Conservation (phyloP, 768 basidiomycete species). For the Hydnum rufescens region DNA sequence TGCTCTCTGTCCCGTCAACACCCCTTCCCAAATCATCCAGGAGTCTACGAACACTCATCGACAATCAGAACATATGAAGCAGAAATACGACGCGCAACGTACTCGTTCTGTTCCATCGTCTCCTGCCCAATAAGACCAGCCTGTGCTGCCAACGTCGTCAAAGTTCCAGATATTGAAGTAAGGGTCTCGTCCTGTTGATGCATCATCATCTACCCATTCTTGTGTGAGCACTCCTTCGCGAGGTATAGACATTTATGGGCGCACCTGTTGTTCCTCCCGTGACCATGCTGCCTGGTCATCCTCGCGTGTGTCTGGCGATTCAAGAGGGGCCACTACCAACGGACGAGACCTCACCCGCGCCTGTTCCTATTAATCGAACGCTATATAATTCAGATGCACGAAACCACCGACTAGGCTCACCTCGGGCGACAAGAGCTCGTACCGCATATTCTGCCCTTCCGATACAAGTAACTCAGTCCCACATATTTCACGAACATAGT, state of each 20-base stretch:
- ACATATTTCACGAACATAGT: neutral
- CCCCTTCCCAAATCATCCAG: conserved; percentile 56
- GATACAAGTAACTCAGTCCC: conserved; percentile 12
- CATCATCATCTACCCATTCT: conserved; percentile 55
- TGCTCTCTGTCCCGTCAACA: conserved; percentile 48
- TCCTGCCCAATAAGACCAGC: conserved; percentile 91
- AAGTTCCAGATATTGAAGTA: conserved; percentile 67
- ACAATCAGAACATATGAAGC: neutral
- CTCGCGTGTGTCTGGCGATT: conserved; percentile 19
- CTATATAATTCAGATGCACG: neutral
- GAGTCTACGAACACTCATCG: conserved; percentile 31
- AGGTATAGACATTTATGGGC: neutral
- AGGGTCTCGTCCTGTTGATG: conserved; percentile 80
- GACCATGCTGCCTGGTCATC: conserved; percentile 69
- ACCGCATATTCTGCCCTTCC: conserved; percentile 58
- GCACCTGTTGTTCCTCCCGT: conserved; percentile 64
- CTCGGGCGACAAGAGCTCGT: conserved; percentile 24
- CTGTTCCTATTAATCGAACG: no score
- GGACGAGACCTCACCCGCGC: no score
- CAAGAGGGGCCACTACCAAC: no score
- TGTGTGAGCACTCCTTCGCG: neutral
- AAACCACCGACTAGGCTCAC: conserved; percentile 10
- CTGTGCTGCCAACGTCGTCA: conserved; percentile 70
- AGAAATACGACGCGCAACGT: conserved; percentile 12
- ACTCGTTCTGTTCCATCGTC: conserved; percentile 84